Conservation (phyloP, 2,329 filamentous ascomycete species). For the Cladosporium phlei region DNA sequence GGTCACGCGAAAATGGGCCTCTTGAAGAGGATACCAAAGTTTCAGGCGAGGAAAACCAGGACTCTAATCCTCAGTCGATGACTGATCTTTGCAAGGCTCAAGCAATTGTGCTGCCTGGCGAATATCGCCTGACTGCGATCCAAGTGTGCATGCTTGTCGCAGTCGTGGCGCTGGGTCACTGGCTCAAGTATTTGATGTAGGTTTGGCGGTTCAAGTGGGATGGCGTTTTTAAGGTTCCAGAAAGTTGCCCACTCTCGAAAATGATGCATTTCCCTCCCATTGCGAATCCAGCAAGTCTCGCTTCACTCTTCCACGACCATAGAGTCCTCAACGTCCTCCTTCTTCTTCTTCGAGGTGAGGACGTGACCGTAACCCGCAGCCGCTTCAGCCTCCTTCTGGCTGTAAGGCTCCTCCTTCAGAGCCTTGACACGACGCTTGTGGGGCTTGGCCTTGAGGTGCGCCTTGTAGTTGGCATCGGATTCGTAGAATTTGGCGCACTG, state of each 20-base stretch:
- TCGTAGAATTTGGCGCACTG: slow-evolving; percentile 98
- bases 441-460: slow-evolving; percentile 80
- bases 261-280: neutral
- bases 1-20: too few relatives aligned
- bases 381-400: slow-evolving; percentile 79
- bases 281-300: neutral
- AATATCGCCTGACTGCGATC: neutral
- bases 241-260: neutral
- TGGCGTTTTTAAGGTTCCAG: neutral
- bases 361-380: slow-evolving; percentile 59
- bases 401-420: slow-evolving; percentile 78
- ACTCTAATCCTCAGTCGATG: too few relatives aligned
- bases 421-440: slow-evolving; percentile 89
- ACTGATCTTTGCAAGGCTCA: neutral
- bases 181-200: neutral
- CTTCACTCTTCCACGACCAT: slow-evolving; percentile 23
- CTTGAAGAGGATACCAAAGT: too few relatives aligned
- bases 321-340: slow-evolving; percentile 25
- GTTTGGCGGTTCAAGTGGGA: neutral
- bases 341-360: slow-evolving; percentile 58
- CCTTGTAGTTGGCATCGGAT: slow-evolving; percentile 67
- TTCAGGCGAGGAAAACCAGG: too few relatives aligned
- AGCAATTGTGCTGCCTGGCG: neutral
- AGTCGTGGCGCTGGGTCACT: neutral
- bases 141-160: neutral